Evolutionary conservation across 306 rosid genomes (phyloP), one percentile per base, ranked within the genome.

Genomic region (Sindora glabra): DNA sequence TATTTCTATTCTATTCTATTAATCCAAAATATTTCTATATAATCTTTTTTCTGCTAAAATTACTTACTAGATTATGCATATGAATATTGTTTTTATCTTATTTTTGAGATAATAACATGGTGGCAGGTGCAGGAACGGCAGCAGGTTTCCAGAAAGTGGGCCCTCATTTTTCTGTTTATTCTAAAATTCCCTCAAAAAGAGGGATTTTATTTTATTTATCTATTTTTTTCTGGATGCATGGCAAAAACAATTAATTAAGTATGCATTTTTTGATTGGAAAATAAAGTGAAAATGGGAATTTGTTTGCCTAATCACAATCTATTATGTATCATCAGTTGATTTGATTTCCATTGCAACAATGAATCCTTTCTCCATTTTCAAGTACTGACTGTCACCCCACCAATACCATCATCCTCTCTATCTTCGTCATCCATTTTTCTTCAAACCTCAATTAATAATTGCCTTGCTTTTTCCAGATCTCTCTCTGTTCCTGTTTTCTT

Each of bases 231-330:
- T 41, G 4, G 40, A 34, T 9, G 11, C 2, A 34, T 1, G n/a
- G 11, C 3, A 3, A 34, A 10, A 34, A 34, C n/a, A 10, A 1
- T 34, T 34, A 9, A 8, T 34, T 34, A 8, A 3, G 24, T 37
- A 30, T 30, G 22, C 26, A 32, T 33, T 33, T 18, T 9, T 37
- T 30, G 6, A 2, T 40, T 41, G 11, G 23, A 37, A 16, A 19
- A 38, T 6, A 8, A 27, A 34, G 38, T 37, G 64, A 76, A 67
- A n/a, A n/a, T 56, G 66, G 70, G 62, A 72, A 69, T 69, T 44
- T 32, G 76, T 81, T 78, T 75, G 71, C 76, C 67, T 74, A 71
- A 74, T 83, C 74, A 76, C 67, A n/a, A n/a, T n/a, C n/a, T n/a
- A n/a, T n/a, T n/a, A n/a, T n/a, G n/a, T 42, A 36, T 73, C 79